A percentile compares a stretch with the other conserved stretches of the same genome.
Conservation (phyloP, 2,329 filamentous ascomycete species). For the Microdochium paspali region DNA sequence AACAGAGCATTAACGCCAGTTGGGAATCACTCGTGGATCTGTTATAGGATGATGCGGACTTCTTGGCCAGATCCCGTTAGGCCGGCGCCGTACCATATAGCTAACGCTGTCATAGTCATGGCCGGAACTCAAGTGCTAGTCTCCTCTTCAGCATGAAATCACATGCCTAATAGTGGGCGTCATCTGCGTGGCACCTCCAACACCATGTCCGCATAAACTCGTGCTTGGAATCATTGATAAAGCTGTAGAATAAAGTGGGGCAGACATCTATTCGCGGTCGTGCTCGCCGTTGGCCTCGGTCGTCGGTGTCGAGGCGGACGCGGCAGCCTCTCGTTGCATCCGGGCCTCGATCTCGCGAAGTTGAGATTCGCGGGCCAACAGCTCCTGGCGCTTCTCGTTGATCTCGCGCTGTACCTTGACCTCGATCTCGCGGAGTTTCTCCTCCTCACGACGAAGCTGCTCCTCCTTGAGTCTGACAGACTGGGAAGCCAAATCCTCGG, state of each 20-base stretch:
- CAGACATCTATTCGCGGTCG: conserved; percentile 34
- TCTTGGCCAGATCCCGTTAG: too few relatives aligned
- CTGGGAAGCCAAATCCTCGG: conserved; percentile 91
- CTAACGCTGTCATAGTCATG: too few relatives aligned
- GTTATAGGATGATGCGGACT: too few relatives aligned
- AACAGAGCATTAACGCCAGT: too few relatives aligned
- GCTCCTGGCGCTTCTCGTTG: conserved; percentile 98
- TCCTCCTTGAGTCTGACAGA: conserved; percentile 99
- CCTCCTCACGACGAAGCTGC: conserved; percentile 96
- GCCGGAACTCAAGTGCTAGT: too few relatives aligned
- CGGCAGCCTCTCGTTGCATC: conserved; percentile 76
- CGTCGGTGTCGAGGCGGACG: conserved; percentile 25
- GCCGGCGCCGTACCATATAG: too few relatives aligned
- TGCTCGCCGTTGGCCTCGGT: conserved; percentile 46
- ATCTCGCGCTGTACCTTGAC: conserved; percentile 99
- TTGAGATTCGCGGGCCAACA: conserved; percentile 94
- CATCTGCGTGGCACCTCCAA: too few relatives aligned
- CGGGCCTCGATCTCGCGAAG: conserved; percentile 97
- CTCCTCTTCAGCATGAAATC: too few relatives aligned
- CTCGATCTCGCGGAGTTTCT: conserved; percentile 99
- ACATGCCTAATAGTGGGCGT: too few relatives aligned
- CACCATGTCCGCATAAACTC: too few relatives aligned
- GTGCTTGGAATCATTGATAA: too few relatives aligned
- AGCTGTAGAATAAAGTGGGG: conserved; percentile 12
- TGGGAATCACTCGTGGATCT: too few relatives aligned